Evolutionary conservation across 208 protist genomes (phyloP), one percentile per base, ranked within the genome.

Genomic region (Trypanosoma boissoni): DNA sequence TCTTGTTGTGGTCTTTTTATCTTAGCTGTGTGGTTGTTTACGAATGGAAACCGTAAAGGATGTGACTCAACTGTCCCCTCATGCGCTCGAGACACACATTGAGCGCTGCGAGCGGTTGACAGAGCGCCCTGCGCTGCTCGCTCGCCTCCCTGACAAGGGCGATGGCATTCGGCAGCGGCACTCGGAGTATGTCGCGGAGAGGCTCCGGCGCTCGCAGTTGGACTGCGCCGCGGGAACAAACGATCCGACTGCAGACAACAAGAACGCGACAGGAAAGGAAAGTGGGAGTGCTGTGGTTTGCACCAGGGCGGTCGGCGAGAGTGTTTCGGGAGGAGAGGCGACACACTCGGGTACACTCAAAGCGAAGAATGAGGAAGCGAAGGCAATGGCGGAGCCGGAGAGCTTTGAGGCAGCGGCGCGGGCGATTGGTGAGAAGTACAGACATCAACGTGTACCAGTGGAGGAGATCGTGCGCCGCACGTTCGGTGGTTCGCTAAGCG

Each of bases 21-120:
- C 54, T n/a, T n/a, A n/a, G n/a, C n/a, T n/a, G n/a, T n/a, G n/a
- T n/a, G n/a, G n/a, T n/a, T n/a, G n/a, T n/a, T n/a, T n/a, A 24
- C 31, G 39, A 24, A 72, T 65, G 66, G 66, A 62, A 7, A 27
- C 46, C 4, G 59, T 60, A 14, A 32, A 26, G 2, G 72, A 83
- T 23, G 65, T 76, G 27, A 45, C 55, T 0, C 49, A 50, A 14
- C 59, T 91, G 68, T 36, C 64, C 3, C 54, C 37, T 8, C 34
- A 53, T 6, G 76, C 72, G 55, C 65, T 94, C 24, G 46, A 48
- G 14, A 43, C 62, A 4, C 74, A 89, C 44, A 56, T 89, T 28
- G 74, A 82, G 63, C 77, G 87, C 1, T 94, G 87, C 58, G 72
- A 74, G 16, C 80, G 87, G 5, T 66, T 94, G 8, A 26, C 89